These are phyloP conservation scores for Iris pallida DNA, from an alignment of 116 monocot genomes.

Conservation along the genomic window DNA sequence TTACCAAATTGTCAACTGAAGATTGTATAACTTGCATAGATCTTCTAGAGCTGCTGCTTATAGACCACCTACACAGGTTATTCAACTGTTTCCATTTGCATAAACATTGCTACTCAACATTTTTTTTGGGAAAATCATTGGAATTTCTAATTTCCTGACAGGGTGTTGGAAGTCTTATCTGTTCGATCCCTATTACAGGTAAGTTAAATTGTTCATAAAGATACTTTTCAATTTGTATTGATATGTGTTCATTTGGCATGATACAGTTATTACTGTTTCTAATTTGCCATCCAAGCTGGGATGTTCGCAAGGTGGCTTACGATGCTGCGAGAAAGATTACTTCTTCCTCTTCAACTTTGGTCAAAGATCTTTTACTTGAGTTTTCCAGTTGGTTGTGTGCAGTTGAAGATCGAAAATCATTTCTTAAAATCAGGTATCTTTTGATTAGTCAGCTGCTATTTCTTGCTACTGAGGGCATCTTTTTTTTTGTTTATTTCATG, in stretches of 20 bases:
- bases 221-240: background rate
- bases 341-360: constrained; percentile 38
- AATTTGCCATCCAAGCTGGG: constrained; percentile 15
- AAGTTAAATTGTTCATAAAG: constrained; percentile 5
- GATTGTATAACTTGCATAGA: constrained; percentile 74
- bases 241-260: constrained; percentile 8
- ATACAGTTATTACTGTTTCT: constrained; percentile 16
- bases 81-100: background rate
- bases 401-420: constrained; percentile 44
- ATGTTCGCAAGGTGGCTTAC: constrained; percentile 24
- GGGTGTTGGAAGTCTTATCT: constrained; percentile 54
- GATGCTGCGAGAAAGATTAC: constrained; percentile 51
- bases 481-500: no score
- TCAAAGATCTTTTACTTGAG: constrained; percentile 49
- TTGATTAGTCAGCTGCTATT: background rate
- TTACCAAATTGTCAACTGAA: constrained; percentile 69
- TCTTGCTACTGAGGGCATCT: background rate
- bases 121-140: constrained; percentile 5
- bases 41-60: constrained; percentile 74
- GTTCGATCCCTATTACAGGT: constrained; percentile 69
- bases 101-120: background rate
- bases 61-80: constrained; percentile 74
- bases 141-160: constrained; percentile 28
- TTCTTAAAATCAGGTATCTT: constrained; percentile 52
- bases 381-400: constrained; percentile 53